phyloP scores from a whole-genome alignment of 2,329 filamentous ascomycete species.

The Sporothrix globosa region DNA sequence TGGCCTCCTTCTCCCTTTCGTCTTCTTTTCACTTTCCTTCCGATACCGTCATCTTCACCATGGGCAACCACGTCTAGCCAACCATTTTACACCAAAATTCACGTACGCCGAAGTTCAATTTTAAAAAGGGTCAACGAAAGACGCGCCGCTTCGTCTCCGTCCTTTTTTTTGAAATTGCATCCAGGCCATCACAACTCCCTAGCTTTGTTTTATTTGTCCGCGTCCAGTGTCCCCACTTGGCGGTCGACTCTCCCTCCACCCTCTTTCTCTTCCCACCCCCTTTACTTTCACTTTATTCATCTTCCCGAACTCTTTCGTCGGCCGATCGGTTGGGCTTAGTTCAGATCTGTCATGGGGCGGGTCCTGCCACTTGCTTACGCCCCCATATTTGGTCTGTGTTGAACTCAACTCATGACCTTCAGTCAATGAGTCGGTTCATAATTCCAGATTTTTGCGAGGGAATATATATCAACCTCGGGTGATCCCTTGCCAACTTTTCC shows the following conservation, averaged over 20 bases:
- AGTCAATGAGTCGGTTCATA: not conserved
- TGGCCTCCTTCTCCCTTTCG: not conserved
- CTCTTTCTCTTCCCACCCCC: not conserved
- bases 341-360: not conserved
- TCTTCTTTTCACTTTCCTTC: not conserved
- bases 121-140: constrained; percentile 11
- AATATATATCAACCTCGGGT: constrained; percentile 21
- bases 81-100: constrained; percentile 19
- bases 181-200: constrained; percentile 22
- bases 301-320: not conserved
- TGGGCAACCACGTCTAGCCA: constrained; percentile 6
- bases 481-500: constrained; percentile 15
- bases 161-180: constrained; percentile 22
- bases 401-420: not conserved
- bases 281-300: constrained; percentile 2
- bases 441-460: not conserved
- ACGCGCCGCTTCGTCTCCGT: constrained; percentile 20
- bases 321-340: constrained; percentile 11
- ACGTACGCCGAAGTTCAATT: constrained; percentile 19
- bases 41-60: not conserved
- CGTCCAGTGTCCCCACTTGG: constrained; percentile 1
- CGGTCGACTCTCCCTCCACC: not conserved
- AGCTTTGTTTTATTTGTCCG: constrained; percentile 26
- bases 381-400: constrained; percentile 8
- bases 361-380: not conserved